Percentiles rank a stretch among this genome's conserved stretches.
These are phyloP conservation scores for Bauhinia variegata DNA, from an alignment of 306 rosid species.

Conservation along the genomic window DNA sequence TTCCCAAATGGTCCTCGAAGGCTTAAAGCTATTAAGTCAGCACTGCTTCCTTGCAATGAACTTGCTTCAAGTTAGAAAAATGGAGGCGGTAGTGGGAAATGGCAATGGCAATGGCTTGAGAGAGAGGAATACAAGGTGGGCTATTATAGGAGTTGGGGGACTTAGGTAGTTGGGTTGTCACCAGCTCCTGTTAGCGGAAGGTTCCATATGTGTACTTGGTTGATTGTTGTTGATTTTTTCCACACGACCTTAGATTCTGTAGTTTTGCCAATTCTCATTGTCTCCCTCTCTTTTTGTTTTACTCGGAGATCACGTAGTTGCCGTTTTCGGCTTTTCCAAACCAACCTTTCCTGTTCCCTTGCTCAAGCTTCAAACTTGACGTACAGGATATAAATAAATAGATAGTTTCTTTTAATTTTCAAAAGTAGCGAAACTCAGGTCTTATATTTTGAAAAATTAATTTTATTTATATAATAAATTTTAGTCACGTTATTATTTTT, in stretches of 20 bases:
- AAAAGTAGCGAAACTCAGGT: too few relatives aligned
- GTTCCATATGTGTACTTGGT: conserved; percentile 44
- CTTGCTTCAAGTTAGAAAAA: not conserved
- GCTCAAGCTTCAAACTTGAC: not conserved
- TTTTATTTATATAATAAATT: too few relatives aligned
- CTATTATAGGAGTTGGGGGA: conserved; percentile 53
- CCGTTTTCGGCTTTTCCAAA: conserved; percentile 12
- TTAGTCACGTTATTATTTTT: too few relatives aligned
- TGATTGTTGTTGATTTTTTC: conserved; percentile 33
- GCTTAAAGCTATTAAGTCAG: not conserved
- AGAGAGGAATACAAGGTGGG: conserved; percentile 12
- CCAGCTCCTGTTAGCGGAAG: conserved; percentile 35
- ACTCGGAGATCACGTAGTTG: not conserved
- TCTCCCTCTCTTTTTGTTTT: too few relatives aligned
- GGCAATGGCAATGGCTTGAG: not conserved
- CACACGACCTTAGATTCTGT: not conserved
- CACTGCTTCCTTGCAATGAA: not conserved
- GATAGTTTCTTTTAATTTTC: conserved; percentile 10
- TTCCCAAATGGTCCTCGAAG: not conserved
- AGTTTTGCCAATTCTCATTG: too few relatives aligned
- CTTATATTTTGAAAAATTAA: too few relatives aligned
- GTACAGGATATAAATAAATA: too few relatives aligned
- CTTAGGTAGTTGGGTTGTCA: conserved; percentile 50
- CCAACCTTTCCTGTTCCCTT: conserved; percentile 17
- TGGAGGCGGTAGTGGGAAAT: conserved; percentile 3